Evolutionary conservation across 2,329 filamentous ascomycete species (phyloP).

Genomic region (Emericellopsis atlantica): DNA sequence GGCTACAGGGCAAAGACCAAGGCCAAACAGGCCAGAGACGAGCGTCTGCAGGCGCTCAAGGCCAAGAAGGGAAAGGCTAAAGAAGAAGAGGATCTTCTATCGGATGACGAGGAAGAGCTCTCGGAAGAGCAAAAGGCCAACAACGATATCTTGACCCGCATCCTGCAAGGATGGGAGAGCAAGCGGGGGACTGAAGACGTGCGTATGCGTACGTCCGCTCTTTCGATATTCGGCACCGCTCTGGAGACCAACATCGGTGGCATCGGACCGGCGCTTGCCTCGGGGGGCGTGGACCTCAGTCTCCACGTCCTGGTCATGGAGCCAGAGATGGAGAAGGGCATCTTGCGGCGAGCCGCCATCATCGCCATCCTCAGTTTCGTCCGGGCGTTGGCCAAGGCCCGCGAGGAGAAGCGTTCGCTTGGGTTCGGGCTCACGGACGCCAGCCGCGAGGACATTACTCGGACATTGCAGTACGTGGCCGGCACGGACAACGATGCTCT

Average conservation of each 20-base stretch:
- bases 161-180: conserved; percentile 56
- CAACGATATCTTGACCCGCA: conserved; percentile 40
- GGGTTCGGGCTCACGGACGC: conserved; percentile 40
- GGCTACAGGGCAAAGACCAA: conserved; percentile 47
- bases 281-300: conserved; percentile 48
- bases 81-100: not conserved
- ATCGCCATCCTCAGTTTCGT: conserved; percentile 50
- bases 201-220: conserved; percentile 54
- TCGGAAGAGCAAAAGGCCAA: conserved; percentile 28
- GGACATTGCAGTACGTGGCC: conserved; percentile 50
- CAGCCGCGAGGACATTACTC: conserved; percentile 48
- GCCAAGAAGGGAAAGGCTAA: conserved; percentile 34
- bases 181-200: conserved; percentile 56
- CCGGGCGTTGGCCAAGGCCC: conserved; percentile 41
- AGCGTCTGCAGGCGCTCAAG: conserved; percentile 32
- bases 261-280: conserved; percentile 37
- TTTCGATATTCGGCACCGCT: conserved; percentile 49
- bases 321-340: conserved; percentile 43
- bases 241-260: conserved; percentile 49
- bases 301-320: conserved; percentile 53
- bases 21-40: conserved; percentile 37
- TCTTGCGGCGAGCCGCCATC: conserved; percentile 55
- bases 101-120: conserved; percentile 27
- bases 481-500: conserved; percentile 56
- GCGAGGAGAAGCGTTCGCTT: conserved; percentile 28